A percentile compares a stretch with the other conserved stretches of the same genome.
These are phyloP conservation scores for Yarrowia galli DNA, from an alignment of 1,139 yeast species.

Conservation along the genomic window DNA sequence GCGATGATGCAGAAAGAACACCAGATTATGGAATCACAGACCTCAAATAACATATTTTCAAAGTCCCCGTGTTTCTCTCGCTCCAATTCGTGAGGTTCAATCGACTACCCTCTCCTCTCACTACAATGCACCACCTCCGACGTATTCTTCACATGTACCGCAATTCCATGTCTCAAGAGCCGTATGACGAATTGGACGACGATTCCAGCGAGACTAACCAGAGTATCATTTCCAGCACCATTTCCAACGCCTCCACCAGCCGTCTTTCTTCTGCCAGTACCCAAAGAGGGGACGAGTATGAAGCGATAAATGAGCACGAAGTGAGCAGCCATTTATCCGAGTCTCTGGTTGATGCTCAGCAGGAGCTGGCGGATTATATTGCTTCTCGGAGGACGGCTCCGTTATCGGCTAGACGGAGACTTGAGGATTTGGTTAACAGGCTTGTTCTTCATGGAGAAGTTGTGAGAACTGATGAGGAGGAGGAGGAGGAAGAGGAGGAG, in stretches of 20 bases:
- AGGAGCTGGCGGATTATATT: background rate
- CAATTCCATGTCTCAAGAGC: background rate
- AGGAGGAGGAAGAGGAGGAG: background rate
- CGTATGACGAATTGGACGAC: background rate
- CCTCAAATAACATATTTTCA: too few species aligned
- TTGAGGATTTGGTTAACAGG: background rate
- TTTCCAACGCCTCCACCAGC: conserved; percentile 4
- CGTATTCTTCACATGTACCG: background rate
- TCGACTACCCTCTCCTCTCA: too few species aligned
- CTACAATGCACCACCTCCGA: background rate
- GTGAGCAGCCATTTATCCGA: background rate
- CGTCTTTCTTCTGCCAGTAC: background rate
- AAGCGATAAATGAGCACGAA: background rate
- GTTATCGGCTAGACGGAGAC: background rate
- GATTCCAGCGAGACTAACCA: background rate
- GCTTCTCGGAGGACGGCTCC: background rate
- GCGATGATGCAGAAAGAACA: too few species aligned
- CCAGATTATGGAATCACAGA: too few species aligned
- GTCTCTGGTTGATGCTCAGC: background rate
- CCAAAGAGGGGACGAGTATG: background rate
- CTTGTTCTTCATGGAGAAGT: background rate
- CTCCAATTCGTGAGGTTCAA: too few species aligned
- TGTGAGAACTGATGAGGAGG: too few species aligned
- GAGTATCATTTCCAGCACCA: background rate
- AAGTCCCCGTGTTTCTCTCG: too few species aligned